These are phyloP conservation scores for Physcomitrium patens DNA, from an alignment of 225 moss, liverwort and hornwort species.

Conservation along the genomic window DNA sequence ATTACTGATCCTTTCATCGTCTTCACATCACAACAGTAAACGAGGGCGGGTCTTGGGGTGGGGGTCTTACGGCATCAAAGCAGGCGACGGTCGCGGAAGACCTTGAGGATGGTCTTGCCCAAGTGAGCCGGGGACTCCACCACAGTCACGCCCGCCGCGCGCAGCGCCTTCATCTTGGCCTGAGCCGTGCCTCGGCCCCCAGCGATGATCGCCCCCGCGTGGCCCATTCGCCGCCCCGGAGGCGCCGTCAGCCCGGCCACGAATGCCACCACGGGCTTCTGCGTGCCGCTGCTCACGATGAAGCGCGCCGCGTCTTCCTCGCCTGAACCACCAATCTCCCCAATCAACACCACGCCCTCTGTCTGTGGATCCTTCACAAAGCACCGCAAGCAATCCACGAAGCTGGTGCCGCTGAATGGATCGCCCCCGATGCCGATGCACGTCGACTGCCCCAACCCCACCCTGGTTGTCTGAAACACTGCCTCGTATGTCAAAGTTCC, in stretches of 20 bases:
- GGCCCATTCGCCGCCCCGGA: conserved; percentile 72
- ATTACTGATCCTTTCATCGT: no score
- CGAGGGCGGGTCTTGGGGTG: no score
- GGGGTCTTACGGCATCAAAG: conserved; percentile 32
- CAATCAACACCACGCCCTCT: conserved; percentile 77
- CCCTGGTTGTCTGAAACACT: conserved; percentile 65
- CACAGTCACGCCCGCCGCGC: conserved; percentile 55
- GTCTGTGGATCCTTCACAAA: conserved; percentile 84
- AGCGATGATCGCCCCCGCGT: conserved; percentile 76
- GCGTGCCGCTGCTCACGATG: conserved; percentile 64
- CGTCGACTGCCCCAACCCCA: conserved; percentile 79
- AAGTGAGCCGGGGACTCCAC: conserved; percentile 73
- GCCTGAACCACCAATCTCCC: conserved; percentile 48
- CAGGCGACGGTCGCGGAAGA: conserved; percentile 33
- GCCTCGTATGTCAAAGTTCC: conserved; percentile 47
- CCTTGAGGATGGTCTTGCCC: conserved; percentile 67
- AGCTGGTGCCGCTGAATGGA: conserved; percentile 81
- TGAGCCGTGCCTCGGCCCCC: conserved; percentile 72
- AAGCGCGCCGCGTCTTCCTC: conserved; percentile 69
- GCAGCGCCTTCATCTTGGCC: conserved; percentile 73
- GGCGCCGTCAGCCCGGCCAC: conserved; percentile 79
- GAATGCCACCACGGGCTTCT: conserved; percentile 73
- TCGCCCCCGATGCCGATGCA: conserved; percentile 82
- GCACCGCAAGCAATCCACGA: conserved; percentile 71
- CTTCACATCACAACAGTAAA: no score